phyloP scores from a whole-genome alignment of 768 basidiomycete species.

The Lactarius hatsudake region DNA sequence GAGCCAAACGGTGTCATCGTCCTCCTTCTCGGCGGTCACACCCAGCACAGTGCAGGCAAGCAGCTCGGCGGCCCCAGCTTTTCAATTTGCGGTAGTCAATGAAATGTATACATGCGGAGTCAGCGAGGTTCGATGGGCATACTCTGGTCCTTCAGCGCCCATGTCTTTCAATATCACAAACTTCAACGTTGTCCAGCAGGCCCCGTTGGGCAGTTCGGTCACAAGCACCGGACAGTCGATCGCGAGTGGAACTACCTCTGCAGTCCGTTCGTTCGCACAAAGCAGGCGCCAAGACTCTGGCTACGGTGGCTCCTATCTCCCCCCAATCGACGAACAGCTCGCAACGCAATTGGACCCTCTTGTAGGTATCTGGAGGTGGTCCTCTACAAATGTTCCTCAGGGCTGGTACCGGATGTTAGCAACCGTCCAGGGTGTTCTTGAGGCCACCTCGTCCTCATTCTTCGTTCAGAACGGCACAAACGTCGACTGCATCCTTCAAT shows the following conservation, averaged over 20 bases:
- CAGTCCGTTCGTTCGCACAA: no score
- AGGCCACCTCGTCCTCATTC: conserved; percentile 34
- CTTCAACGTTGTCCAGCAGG: conserved; percentile 33
- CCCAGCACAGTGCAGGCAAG: not conserved
- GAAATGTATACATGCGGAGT: conserved; percentile 38
- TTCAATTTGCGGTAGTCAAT: conserved; percentile 14
- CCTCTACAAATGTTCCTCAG: conserved; percentile 42
- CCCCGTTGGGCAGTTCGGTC: not conserved
- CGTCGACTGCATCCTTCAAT: conserved; percentile 36
- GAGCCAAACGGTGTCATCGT: not conserved
- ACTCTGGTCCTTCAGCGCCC: conserved; percentile 24
- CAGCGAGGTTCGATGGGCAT: conserved; percentile 33
- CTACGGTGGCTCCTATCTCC: conserved; percentile 16
- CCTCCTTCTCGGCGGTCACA: not conserved
- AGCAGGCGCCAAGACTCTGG: conserved; percentile 16
- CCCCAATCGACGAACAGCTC: conserved; percentile 31
- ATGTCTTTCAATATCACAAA: conserved; percentile 42
- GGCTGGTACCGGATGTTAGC: conserved; percentile 48
- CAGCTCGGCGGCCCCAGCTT: not conserved
- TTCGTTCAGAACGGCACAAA: conserved; percentile 39
- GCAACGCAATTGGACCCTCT: conserved; percentile 34
- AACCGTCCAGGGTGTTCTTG: conserved; percentile 7
- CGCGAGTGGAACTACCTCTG: not conserved
- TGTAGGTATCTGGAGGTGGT: conserved; percentile 40
- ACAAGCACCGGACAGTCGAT: not conserved